phyloP scores from a whole-genome alignment of 2,329 filamentous ascomycete species.

The Fusarium guadeloupense region DNA sequence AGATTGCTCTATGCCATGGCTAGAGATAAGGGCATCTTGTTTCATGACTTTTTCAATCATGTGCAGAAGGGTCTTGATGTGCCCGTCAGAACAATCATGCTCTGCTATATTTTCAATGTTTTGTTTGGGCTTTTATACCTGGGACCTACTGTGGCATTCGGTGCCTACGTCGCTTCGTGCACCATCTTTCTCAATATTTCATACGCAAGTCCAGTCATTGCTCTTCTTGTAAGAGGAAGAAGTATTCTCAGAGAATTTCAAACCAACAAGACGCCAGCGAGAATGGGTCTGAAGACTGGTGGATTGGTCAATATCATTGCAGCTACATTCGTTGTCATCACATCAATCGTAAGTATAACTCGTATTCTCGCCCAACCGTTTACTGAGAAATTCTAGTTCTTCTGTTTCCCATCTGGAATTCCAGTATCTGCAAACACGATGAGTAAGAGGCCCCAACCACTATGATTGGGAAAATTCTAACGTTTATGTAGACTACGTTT shows the following conservation, averaged over 20 bases:
- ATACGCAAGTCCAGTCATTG: constrained; percentile 24
- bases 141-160: constrained; percentile 28
- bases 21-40: constrained; percentile 30
- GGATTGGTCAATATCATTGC: neutral
- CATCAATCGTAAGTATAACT: constrained; percentile 1
- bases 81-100: constrained; percentile 14
- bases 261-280: constrained; percentile 4
- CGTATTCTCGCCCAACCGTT: fast-evolving
- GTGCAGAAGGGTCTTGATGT: constrained; percentile 22
- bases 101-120: constrained; percentile 28
- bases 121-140: constrained; percentile 31
- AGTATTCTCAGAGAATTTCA: constrained; percentile 2
- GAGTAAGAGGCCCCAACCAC: neutral
- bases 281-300: constrained; percentile 1
- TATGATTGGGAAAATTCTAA: fast-evolving
- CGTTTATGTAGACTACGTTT: neutral
- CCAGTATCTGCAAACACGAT: constrained; percentile 10
- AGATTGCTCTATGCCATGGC: constrained; percentile 52
- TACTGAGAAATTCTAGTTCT: neutral
- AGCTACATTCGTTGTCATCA: constrained; percentile 5
- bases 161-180: constrained; percentile 29
- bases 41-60: constrained; percentile 19
- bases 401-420: constrained; percentile 6
- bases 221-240: constrained; percentile 14
- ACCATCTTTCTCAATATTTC: constrained; percentile 35